Evolutionary conservation across 352 stramenopile genomes (phyloP).

Genomic region (Globisporangium uncinulatum): DNA sequence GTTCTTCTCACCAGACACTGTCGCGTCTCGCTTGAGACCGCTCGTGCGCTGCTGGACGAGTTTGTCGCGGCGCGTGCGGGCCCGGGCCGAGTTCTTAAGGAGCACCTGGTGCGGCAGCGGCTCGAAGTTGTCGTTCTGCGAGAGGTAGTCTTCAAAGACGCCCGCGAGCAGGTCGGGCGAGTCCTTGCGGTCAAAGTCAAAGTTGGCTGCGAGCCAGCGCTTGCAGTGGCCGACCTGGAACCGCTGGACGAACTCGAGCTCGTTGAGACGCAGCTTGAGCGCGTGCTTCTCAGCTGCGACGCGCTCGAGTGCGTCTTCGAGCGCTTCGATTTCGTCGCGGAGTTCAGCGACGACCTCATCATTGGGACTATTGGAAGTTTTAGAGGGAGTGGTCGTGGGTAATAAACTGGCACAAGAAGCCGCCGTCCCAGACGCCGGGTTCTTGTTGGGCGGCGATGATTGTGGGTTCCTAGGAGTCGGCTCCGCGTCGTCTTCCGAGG

Average conservation of each 20-base stretch:
- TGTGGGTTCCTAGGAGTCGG: background rate
- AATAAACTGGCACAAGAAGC: too few species aligned
- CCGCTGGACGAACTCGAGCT: constrained; percentile 29
- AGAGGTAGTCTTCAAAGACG: constrained; percentile 50
- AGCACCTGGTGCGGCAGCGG: constrained; percentile 44
- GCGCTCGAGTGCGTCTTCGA: constrained; percentile 33
- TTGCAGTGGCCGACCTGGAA: constrained; percentile 40
- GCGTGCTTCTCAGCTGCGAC: constrained; percentile 45
- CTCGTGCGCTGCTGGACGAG: constrained; percentile 20
- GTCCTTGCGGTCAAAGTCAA: constrained; percentile 54
- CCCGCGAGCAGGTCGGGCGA: constrained; percentile 32
- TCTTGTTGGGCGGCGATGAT: too few species aligned
- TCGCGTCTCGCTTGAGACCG: constrained; percentile 18
- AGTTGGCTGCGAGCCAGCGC: constrained; percentile 46
- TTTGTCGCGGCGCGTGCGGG: constrained; percentile 25
- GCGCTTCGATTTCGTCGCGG: constrained; percentile 31
- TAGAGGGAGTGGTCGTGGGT: too few species aligned
- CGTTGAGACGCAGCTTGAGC: constrained; percentile 38
- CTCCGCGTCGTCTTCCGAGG: background rate
- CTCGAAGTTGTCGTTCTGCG: constrained; percentile 39
- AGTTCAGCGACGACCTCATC: constrained; percentile 16
- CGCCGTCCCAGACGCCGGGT: too few species aligned
- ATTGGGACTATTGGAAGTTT: background rate
- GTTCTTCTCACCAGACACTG: background rate
- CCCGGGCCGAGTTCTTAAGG: constrained; percentile 42